These are phyloP conservation scores for Nannochloris sp. DNA, from an alignment of 139 green algal species.

Conservation along the genomic window DNA sequence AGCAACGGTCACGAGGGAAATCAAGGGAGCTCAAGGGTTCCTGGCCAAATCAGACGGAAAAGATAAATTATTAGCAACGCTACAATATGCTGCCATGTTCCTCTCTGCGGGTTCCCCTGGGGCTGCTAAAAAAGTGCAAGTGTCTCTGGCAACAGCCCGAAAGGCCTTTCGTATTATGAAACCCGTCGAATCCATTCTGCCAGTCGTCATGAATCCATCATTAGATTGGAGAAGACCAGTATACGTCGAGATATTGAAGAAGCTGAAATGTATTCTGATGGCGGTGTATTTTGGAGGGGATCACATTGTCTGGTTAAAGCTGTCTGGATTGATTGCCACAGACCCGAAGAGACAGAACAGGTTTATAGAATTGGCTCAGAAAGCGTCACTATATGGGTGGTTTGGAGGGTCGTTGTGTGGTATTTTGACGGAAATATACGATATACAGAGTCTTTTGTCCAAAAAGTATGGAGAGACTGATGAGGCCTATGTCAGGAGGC, in stretches of 20 bases:
- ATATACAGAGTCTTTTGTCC: constrained; percentile 10
- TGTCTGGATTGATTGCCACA: constrained; percentile 71
- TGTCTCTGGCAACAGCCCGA: constrained; percentile 70
- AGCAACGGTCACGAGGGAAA: no score
- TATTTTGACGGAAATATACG: constrained; percentile 35
- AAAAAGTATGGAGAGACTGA: constrained; percentile 38
- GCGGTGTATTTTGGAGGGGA: constrained; percentile 88
- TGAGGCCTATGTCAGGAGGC: constrained; percentile 47
- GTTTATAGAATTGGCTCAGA: constrained; percentile 53
- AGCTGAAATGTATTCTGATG: constrained; percentile 82
- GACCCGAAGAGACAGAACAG: constrained; percentile 26
- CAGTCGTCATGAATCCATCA: constrained; percentile 56
- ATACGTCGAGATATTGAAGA: constrained; percentile 62
- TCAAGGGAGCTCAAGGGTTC: constrained; percentile 36
- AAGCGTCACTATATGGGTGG: constrained; percentile 54
- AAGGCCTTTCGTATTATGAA: constrained; percentile 85
- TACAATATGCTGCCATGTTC: constrained; percentile 90
- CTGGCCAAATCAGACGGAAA: constrained; percentile 81
- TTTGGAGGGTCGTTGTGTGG: constrained; percentile 40
- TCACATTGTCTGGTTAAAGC: constrained; percentile 83
- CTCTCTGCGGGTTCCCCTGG: constrained; percentile 71
- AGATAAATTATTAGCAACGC: constrained; percentile 84
- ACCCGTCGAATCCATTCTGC: constrained; percentile 65
- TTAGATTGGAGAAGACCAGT: constrained; percentile 55
- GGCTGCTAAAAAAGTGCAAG: constrained; percentile 79